Evolutionary conservation across 257 asterid species (phyloP), one percentile per base, ranked within the genome.

Genomic region (Capsicum pubescens): DNA sequence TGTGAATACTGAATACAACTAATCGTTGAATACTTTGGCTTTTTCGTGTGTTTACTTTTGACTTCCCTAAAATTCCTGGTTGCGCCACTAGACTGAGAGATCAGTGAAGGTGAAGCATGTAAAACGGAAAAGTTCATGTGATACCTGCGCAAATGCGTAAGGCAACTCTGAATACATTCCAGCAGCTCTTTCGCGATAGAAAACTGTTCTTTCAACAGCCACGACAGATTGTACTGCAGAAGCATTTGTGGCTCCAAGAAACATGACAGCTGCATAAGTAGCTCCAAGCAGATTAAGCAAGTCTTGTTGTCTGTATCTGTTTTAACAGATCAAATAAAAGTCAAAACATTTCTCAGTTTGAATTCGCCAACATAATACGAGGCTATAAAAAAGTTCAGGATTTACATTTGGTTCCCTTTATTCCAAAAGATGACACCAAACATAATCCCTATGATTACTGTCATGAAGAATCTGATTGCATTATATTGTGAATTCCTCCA

Each of bases 141-240:
- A 56, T 86, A 94, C 98, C 95, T 94, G 98, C 13, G 98, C 92
- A 81, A 94, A 94, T 17, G 98, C 97, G 67, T 93, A 94, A 0
- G 98, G 98, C 54, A 94, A 81, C 87, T 90, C 97, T 2, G 98
- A 94, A 83, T 92, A 94, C 97, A 93, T 93, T 83, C 98, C 98
- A 42, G 98, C 98, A 19, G 97, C 97, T 86, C 95, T 89, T 86
- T 94, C 98, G 1, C 98, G 97, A 80, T 94, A 94, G 88, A 93
- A 94, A 7, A 94, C 98, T 0, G 97, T 93, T 88, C 98, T 87
- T 64, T 93, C 98, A 3, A 93, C 79, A 4, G 90, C 91, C 19
- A 94, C 98, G 17, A 94, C 92, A 13, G 97, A 90, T 86, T 92
- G 97, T 63, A 94, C 95, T 0, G 97, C 89, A 46, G 97, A 85